phyloP scores from a whole-genome alignment of 176 grass and related monocot genomes.

The Neostapfia colusana region DNA sequence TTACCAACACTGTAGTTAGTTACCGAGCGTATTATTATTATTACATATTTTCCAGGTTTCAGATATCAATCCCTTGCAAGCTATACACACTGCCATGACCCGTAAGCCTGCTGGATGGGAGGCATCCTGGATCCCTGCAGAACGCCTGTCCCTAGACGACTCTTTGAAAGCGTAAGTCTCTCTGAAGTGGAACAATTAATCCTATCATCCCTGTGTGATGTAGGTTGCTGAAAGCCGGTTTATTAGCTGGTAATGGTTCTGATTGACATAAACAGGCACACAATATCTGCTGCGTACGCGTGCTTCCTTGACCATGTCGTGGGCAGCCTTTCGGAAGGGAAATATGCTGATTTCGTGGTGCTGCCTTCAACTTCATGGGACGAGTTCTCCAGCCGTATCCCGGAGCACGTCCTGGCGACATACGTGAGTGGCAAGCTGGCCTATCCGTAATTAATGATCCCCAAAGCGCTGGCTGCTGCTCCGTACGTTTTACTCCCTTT shows the following conservation, averaged over 20 bases:
- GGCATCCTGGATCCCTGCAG: slow-evolving; percentile 61
- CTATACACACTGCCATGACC: slow-evolving; percentile 58
- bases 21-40: neutral
- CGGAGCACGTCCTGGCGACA: slow-evolving; percentile 55
- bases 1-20: slow-evolving; percentile 8
- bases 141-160: slow-evolving; percentile 62
- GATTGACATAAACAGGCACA: slow-evolving; percentile 49
- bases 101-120: slow-evolving; percentile 65
- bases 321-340: slow-evolving; percentile 73
- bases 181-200: neutral
- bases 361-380: slow-evolving; percentile 68
- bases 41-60: slow-evolving; percentile 57
- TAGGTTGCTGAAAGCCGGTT: neutral
- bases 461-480: neutral
- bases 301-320: slow-evolving; percentile 67
- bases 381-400: slow-evolving; percentile 43
- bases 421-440: slow-evolving; percentile 71
- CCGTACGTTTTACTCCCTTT: too few species aligned
- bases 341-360: slow-evolving; percentile 87
- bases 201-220: neutral
- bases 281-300: slow-evolving; percentile 74
- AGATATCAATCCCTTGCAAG: slow-evolving; percentile 79
- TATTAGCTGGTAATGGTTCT: neutral
- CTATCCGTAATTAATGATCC: slow-evolving; percentile 48
- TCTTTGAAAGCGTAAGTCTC: slow-evolving; percentile 74